These are phyloP conservation scores for Hypoxylon intermedium DNA, from an alignment of 495 filamentous ascomycete species.

Conservation along the genomic window DNA sequence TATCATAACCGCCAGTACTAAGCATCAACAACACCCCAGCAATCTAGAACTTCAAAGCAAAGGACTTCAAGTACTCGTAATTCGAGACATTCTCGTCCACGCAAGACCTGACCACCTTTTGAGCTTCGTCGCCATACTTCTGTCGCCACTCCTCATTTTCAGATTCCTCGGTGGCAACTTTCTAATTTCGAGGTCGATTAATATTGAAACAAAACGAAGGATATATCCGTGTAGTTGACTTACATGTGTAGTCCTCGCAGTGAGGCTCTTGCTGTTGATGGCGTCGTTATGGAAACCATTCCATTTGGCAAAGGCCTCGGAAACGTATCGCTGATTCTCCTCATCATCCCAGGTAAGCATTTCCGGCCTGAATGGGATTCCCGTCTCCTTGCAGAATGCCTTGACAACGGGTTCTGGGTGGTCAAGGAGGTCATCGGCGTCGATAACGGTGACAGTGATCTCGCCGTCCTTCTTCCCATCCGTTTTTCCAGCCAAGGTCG, in stretches of 20 bases:
- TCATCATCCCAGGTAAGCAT: constrained; percentile 87
- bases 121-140: constrained; percentile 81
- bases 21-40: background rate
- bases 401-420: constrained; percentile 74
- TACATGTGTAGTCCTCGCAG: constrained; percentile 71
- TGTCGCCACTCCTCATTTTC: constrained; percentile 80
- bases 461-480: constrained; percentile 33
- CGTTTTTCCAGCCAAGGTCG: constrained; percentile 58
- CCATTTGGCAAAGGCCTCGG: constrained; percentile 90
- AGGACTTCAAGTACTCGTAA: constrained; percentile 91
- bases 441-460: constrained; percentile 79
- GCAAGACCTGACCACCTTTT: constrained; percentile 74
- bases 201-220: background rate
- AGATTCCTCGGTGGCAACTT: constrained; percentile 58
- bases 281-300: constrained; percentile 95
- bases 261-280: constrained; percentile 76
- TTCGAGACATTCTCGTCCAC: constrained; percentile 82
- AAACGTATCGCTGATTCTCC: constrained; percentile 68
- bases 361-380: constrained; percentile 68
- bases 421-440: constrained; percentile 93
- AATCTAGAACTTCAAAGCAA: constrained; percentile 67
- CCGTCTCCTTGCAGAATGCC: constrained; percentile 79
- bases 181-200: constrained; percentile 35
- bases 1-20: constrained; percentile 21
- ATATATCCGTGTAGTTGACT: constrained; percentile 45